A percentile compares a stretch with the other conserved stretches of the same genome.
These are phyloP conservation scores for Ustulina deusta DNA, from an alignment of 2,329 filamentous ascomycete species.

Conservation along the genomic window DNA sequence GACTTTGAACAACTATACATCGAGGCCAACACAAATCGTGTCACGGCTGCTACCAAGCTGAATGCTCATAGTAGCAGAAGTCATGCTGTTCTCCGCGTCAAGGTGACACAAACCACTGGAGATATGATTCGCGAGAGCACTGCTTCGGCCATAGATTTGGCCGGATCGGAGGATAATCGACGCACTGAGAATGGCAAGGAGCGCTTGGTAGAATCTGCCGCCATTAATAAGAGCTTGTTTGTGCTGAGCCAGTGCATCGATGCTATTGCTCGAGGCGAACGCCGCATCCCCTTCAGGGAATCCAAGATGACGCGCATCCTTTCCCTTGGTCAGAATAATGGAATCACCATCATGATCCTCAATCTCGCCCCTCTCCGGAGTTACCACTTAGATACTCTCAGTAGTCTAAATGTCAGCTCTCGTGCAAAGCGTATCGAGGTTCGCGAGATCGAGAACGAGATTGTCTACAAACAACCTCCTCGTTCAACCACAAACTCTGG, in stretches of 20 bases:
- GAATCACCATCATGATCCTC: conserved; percentile 95
- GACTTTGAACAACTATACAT: conserved; percentile 93
- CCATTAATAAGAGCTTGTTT: conserved; percentile 97
- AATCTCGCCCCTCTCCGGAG: conserved; percentile 92
- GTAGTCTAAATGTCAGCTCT: conserved; percentile 94
- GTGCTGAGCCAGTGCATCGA: conserved; percentile 96
- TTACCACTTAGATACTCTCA: conserved; percentile 93
- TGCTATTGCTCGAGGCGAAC: conserved; percentile 81
- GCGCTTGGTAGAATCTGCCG: conserved; percentile 91
- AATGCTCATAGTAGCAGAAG: conserved; percentile 92
- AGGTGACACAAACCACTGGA: conserved; percentile 80
- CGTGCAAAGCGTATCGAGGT: conserved; percentile 97
- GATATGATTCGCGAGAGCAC: conserved; percentile 80
- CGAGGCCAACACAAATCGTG: conserved; percentile 89
- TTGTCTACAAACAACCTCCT: conserved; percentile 83
- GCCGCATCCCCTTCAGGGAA: conserved; percentile 90
- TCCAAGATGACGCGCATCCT: conserved; percentile 98
- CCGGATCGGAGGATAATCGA: conserved; percentile 94
- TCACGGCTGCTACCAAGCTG: conserved; percentile 90
- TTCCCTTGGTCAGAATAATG: conserved; percentile 92
- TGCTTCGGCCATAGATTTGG: conserved; percentile 92
- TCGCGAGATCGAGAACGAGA: conserved; percentile 94
- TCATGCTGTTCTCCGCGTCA: conserved; percentile 91
- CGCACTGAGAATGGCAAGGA: conserved; percentile 95
- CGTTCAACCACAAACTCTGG: conserved; percentile 62